Evolutionary conservation across 345 rosid genomes (phyloP).

Genomic region (Corchorus capsularis): DNA sequence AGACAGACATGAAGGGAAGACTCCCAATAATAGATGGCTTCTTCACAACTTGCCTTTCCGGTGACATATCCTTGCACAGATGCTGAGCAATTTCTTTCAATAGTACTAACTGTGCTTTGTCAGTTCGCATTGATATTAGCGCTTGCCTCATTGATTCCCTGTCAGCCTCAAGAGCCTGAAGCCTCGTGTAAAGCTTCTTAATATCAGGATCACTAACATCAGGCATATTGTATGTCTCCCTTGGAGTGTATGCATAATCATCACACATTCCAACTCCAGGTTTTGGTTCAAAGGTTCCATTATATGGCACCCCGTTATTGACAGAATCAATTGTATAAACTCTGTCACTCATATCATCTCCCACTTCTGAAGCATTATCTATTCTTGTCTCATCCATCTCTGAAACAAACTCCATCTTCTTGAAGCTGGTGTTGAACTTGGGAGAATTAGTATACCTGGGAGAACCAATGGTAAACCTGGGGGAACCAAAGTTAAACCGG

Average conservation of each 20-base stretch:
- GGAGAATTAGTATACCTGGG: conserved; percentile 66
- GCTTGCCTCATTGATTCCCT: conserved; percentile 97
- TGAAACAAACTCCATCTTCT: conserved; percentile 49
- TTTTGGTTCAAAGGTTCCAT: conserved; percentile 44
- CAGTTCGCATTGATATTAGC: conserved; percentile 86
- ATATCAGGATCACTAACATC: conserved; percentile 76
- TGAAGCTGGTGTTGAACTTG: conserved; percentile 41
- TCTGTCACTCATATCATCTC: conserved; percentile 77
- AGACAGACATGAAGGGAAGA: conserved; percentile 56
- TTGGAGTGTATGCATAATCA: conserved; percentile 55
- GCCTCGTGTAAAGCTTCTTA: conserved; percentile 79
- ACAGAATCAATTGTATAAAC: conserved; percentile 89
- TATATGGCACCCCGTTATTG: conserved; percentile 44
- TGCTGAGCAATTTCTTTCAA: conserved; percentile 97
- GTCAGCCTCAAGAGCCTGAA: conserved; percentile 95
- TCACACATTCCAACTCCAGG: conserved; percentile 41
- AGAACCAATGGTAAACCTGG: conserved; percentile 50
- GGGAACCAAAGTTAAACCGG: conserved; percentile 52
- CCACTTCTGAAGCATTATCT: conserved; percentile 58
- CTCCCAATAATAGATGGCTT: conserved; percentile 49
- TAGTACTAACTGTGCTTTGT: conserved; percentile 78
- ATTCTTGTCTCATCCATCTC: conserved; percentile 46
- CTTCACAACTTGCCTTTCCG: conserved; percentile 49
- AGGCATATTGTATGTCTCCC: conserved; percentile 40
- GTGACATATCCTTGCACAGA: conserved; percentile 70